Percentiles rank a stretch among this genome's conserved stretches.
phyloP scores from a whole-genome alignment of 2,329 filamentous ascomycete genomes.

The Cercospora nicotianae region DNA sequence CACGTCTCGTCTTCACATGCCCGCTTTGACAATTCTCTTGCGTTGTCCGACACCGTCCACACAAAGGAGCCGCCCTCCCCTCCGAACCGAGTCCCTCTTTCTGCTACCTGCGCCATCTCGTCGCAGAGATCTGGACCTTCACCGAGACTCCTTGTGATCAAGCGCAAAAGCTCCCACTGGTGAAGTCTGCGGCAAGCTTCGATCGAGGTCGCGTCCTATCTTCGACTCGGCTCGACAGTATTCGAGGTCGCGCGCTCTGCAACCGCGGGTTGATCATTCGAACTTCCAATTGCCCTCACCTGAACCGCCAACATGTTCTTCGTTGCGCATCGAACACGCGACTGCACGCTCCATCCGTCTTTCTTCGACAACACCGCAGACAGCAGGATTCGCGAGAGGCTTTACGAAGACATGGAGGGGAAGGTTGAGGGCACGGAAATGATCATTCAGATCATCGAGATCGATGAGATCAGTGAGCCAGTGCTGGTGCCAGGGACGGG shows the following conservation, averaged over 20 bases:
- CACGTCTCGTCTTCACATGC: neutral
- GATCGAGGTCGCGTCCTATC: neutral
- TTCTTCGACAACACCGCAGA: slow-evolving; percentile 95
- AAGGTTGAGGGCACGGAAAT: slow-evolving; percentile 95
- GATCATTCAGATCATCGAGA: slow-evolving; percentile 97
- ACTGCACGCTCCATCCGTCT: slow-evolving; percentile 91
- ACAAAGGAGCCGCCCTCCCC: neutral
- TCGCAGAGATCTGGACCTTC: neutral
- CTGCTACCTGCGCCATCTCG: neutral
- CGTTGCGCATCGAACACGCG: slow-evolving; percentile 92
- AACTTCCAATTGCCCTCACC: neutral
- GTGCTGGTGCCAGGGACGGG: slow-evolving; percentile 89
- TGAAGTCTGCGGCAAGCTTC: slow-evolving; percentile 1
- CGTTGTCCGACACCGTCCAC: neutral
- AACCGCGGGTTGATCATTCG: neutral
- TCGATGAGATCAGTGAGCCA: slow-evolving; percentile 83
- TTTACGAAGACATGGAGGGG: slow-evolving; percentile 91
- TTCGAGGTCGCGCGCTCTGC: neutral
- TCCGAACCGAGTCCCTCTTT: neutral
- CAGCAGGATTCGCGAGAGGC: slow-evolving; percentile 82
- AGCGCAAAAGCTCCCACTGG: neutral
- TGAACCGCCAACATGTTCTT: slow-evolving; percentile 74
- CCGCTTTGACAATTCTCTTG: neutral
- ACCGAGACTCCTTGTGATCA: neutral
- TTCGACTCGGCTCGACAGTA: neutral